Evolutionary conservation across 2,329 filamentous ascomycete species (phyloP).

Genomic region (Hypoxylon sp.): DNA sequence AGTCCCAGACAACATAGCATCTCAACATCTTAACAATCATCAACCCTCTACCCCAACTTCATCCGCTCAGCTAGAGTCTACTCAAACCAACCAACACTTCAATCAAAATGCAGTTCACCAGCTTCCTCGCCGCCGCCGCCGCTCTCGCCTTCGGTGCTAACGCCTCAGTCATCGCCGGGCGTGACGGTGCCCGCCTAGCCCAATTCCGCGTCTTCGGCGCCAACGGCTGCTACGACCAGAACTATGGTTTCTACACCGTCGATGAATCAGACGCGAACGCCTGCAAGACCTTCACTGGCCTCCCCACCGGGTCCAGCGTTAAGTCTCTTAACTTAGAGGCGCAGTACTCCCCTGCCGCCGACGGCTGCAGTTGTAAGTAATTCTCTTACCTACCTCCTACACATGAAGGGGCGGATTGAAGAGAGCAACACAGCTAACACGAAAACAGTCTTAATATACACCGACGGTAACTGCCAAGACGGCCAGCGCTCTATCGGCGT

Average conservation of each 20-base stretch:
- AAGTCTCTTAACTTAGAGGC: slow-evolving; percentile 45
- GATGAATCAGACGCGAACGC: slow-evolving; percentile 44
- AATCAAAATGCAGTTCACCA: slow-evolving; percentile 52
- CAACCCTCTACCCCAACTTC: slow-evolving; percentile 10
- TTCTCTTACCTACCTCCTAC: not conserved
- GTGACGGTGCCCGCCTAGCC: slow-evolving; percentile 48
- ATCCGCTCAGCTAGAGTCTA: slow-evolving; percentile 4
- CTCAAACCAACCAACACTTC: slow-evolving; percentile 1
- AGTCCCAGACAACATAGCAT: slow-evolving; percentile 28
- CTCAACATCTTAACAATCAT: slow-evolving; percentile 7
- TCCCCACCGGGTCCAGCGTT: slow-evolving; percentile 60
- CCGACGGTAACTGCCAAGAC: slow-evolving; percentile 20
- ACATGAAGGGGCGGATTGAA: too few species aligned
- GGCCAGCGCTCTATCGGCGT: slow-evolving; percentile 10
- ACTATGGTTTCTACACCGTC: slow-evolving; percentile 51
- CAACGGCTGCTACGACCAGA: slow-evolving; percentile 45
- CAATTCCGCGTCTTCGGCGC: slow-evolving; percentile 52
- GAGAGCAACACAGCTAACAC: not conserved
- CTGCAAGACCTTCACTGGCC: slow-evolving; percentile 63
- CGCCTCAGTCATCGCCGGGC: slow-evolving; percentile 39
- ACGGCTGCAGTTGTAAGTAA: slow-evolving; percentile 48
- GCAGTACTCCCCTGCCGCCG: slow-evolving; percentile 37
- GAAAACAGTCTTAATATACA: slow-evolving; percentile 33
- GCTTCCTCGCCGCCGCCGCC: slow-evolving; percentile 43
- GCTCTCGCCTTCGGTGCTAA: slow-evolving; percentile 45